Evolutionary conservation across 2,329 filamentous ascomycete species (phyloP), one percentile per base, ranked within the genome.

Genomic region (Penicillium sp.): DNA sequence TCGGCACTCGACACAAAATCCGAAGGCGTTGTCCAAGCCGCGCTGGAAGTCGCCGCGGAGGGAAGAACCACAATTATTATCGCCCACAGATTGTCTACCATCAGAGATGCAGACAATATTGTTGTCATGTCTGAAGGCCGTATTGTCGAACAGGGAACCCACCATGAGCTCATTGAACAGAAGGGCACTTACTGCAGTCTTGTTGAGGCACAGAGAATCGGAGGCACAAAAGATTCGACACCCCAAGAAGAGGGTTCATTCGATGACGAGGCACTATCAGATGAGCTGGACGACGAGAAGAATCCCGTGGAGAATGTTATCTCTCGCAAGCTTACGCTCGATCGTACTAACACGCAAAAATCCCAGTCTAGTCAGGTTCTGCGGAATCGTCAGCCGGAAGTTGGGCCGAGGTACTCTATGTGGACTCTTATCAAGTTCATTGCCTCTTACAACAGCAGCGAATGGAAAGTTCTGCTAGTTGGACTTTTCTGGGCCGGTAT

Each of bases 321-420:
- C 10, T 26, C 44, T 14, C 22, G 24, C 10, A 33, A 33, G 27
- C 39, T 42, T 42, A 21, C 39, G 4, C 46, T 48, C 46, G 8
- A 33, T 22, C 46, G 26, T 8, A 45, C 42, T 27, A 26, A 35
- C 14, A 45, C 50, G 8, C 50, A 42, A 26, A 44, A 52, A 33
- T 52, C 50, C 8, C 21, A 29, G 7, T 44, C 39, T n/a, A 52
- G 50, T 22, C 39, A 33, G 10, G 21, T 52, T 21, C 42, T 44
- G 14, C 42, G 39, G 26, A 35, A 29, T 11, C 39, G 50, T 14
- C 26, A 33, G 29, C 26, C 39, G 4, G 50, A 52, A 19, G 19
- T 26, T 35, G 19, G 10, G 9, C 37, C n/a, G 51, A 90, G 90
- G 70, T 91, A 91, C 27, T 90, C 96, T 75, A 24, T 59, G 37